Evolutionary conservation across 257 asterid species (phyloP).

Genomic region (Coffea canephora): DNA sequence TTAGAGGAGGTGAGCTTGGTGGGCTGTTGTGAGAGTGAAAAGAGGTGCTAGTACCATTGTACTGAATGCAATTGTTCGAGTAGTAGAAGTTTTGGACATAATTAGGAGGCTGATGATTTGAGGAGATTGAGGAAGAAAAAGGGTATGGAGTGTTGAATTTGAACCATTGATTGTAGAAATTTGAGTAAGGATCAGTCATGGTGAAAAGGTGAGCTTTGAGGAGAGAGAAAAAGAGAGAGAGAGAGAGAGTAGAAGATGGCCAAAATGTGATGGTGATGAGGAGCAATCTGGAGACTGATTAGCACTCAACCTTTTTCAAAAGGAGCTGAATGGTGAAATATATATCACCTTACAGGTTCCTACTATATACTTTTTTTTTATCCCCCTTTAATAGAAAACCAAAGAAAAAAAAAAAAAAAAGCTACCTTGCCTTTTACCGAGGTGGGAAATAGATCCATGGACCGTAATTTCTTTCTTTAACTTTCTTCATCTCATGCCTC

Average conservation of each 20-base stretch:
- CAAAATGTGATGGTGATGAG: slow-evolving; percentile 15
- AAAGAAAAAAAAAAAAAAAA: background rate
- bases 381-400: too few species aligned
- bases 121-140: slow-evolving; percentile 9
- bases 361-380: background rate
- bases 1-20: slow-evolving; percentile 34
- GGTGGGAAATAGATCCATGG: background rate
- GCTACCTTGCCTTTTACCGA: background rate
- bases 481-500: background rate
- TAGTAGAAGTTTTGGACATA: slow-evolving; percentile 14
- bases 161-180: slow-evolving; percentile 26
- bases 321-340: slow-evolving; percentile 8
- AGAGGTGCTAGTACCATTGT: background rate
- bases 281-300: slow-evolving; percentile 13
- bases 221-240: background rate
- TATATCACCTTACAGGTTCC: background rate
- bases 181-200: slow-evolving; percentile 31
- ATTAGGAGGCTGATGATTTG: slow-evolving; percentile 3
- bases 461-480: background rate
- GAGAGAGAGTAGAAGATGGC: slow-evolving; percentile 17
- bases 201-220: slow-evolving; percentile 1
- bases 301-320: slow-evolving; percentile 9
- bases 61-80: background rate
- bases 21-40: slow-evolving; percentile 1
- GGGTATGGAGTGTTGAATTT: slow-evolving; percentile 18